phyloP scores from a whole-genome alignment of 2,329 filamentous ascomycete species.

The Pyrenochaeta sp. region DNA sequence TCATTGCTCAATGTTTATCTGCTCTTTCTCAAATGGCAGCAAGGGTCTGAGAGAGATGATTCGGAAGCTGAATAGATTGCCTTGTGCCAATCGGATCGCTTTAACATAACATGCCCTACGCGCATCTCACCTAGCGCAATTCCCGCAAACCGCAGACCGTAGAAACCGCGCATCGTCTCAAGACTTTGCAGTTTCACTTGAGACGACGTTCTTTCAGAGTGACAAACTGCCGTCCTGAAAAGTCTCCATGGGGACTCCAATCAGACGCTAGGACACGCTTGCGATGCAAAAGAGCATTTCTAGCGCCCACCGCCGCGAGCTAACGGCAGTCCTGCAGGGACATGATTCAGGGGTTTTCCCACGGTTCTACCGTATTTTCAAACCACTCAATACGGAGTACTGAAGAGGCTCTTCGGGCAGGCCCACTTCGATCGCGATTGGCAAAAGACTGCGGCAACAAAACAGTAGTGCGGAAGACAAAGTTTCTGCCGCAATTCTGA shows the following conservation, averaged over 20 bases:
- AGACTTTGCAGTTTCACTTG: too few species aligned
- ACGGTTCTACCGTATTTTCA: neutral
- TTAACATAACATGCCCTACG: too few species aligned
- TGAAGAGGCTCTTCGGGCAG: neutral
- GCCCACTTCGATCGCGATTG: slow-evolving; percentile 5
- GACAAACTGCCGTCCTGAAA: neutral
- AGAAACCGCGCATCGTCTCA: too few species aligned
- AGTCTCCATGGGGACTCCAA: slow-evolving; percentile 8
- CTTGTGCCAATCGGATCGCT: too few species aligned
- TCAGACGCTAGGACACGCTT: slow-evolving; percentile 5
- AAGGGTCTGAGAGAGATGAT: too few species aligned
- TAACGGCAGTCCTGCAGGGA: slow-evolving; percentile 2
- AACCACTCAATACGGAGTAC: neutral
- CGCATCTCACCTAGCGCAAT: too few species aligned
- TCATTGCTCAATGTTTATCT: too few species aligned
- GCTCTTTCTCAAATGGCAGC: too few species aligned
- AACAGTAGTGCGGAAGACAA: neutral
- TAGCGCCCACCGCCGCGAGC: slow-evolving; percentile 4
- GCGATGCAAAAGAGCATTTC: neutral
- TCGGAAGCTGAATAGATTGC: too few species aligned
- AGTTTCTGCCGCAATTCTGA: neutral
- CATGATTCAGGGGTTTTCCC: slow-evolving; percentile 1
- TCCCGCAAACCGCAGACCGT: too few species aligned
- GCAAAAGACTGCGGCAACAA: slow-evolving; percentile 4
- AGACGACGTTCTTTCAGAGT: too few species aligned